Evolutionary conservation across 2,329 filamentous ascomycete species (phyloP).

Genomic region (Cladophialophora immunda): DNA sequence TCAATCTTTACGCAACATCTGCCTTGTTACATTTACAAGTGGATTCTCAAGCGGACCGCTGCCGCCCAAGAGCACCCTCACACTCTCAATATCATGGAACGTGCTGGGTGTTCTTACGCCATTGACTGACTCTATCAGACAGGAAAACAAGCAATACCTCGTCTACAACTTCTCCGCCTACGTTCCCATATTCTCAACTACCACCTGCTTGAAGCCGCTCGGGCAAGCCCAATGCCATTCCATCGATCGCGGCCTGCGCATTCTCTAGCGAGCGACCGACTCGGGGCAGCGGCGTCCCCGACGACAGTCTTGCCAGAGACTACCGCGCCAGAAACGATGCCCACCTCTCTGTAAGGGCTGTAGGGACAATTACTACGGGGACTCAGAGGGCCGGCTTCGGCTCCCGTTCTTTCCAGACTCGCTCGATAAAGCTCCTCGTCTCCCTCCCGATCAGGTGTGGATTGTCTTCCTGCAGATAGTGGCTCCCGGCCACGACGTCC

Average conservation of each 20-base stretch:
- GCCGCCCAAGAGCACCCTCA: conserved; percentile 78
- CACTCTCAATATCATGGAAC: conserved; percentile 85
- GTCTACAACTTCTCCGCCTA: conserved; percentile 87
- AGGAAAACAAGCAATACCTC: conserved; percentile 87
- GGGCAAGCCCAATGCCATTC: not conserved
- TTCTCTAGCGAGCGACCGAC: not conserved
- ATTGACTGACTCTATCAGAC: conserved; percentile 81
- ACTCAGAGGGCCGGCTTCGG: too few species aligned
- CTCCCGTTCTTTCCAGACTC: not conserved
- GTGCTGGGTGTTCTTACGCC: conserved; percentile 80
- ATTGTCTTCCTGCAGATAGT: conserved; percentile 17
- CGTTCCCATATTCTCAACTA: too few species aligned
- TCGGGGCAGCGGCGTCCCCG: not conserved
- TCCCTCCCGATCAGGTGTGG: conserved; percentile 15
- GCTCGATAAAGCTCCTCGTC: conserved; percentile 8
- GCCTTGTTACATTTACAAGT: too few species aligned
- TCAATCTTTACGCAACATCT: too few species aligned
- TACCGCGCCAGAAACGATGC: not conserved
- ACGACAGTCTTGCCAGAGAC: not conserved
- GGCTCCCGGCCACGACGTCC: not conserved
- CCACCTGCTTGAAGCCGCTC: too few species aligned
- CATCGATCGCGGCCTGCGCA: conserved; percentile 2
- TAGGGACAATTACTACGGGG: too few species aligned
- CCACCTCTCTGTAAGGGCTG: too few species aligned
- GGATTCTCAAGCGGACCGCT: too few species aligned